A percentile compares a stretch with the other conserved stretches of the same genome.
These are phyloP conservation scores for Sugiyamaella chiloensis DNA, from an alignment of 805 yeast genomes.

Conservation along the genomic window DNA sequence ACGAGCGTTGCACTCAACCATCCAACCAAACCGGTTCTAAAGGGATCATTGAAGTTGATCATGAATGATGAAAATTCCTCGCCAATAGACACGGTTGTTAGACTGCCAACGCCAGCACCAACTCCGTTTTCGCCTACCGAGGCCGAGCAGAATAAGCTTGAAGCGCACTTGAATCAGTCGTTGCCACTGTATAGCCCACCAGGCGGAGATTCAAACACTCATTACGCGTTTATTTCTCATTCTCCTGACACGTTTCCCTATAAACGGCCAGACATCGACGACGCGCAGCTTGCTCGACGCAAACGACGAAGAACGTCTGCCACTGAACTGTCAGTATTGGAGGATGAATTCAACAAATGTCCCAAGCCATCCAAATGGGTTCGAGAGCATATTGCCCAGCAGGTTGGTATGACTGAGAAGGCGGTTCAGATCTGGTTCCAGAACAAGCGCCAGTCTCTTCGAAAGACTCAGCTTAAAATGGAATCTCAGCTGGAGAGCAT, in stretches of 20 bases:
- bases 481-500: constrained; percentile 35
- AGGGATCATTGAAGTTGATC: constrained; percentile 6
- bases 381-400: constrained; percentile 73
- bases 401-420: constrained; percentile 91
- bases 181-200: not conserved
- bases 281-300: constrained; percentile 88
- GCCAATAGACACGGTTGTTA: constrained; percentile 1
- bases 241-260: constrained; percentile 81
- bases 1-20: not conserved
- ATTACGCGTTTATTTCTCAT: constrained; percentile 81
- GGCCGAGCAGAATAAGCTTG: constrained; percentile 7
- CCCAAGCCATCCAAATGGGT: constrained; percentile 76
- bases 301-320: constrained; percentile 95
- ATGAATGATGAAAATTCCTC: constrained; percentile 3
- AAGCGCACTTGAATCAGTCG: constrained; percentile 5
- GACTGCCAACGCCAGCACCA: constrained; percentile 12
- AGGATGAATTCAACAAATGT: constrained; percentile 71
- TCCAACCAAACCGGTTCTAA: not conserved
- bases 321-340: constrained; percentile 75
- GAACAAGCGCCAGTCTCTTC: constrained; percentile 56
- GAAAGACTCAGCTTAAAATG: constrained; percentile 13
- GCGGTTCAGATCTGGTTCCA: constrained; percentile 99
- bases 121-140: constrained; percentile 15
- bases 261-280: constrained; percentile 78
- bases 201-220: not conserved